phyloP scores from a whole-genome alignment of 257 asterid species.

The Verbena officinalis region DNA sequence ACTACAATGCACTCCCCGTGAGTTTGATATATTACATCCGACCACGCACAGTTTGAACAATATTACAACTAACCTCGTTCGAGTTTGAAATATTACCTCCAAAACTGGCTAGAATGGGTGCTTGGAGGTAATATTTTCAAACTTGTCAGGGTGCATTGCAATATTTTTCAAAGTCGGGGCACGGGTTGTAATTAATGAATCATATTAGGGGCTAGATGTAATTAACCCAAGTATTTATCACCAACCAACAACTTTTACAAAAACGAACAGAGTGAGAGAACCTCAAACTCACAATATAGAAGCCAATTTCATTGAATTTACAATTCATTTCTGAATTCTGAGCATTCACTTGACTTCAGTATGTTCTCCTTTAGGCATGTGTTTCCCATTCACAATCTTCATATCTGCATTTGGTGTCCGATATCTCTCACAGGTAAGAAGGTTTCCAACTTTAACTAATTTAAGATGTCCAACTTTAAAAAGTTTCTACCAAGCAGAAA shows the following conservation, averaged over 20 bases:
- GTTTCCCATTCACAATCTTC: conserved; percentile 43
- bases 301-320: conserved; percentile 47
- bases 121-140: no score
- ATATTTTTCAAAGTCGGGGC: no score
- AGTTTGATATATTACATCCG: no score
- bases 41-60: no score
- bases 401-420: conserved; percentile 37
- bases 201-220: neutral
- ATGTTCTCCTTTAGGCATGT: conserved; percentile 33
- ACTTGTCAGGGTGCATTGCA: no score
- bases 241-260: no score
- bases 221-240: no score
- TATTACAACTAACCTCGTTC: no score
- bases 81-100: no score
- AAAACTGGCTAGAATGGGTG: no score
- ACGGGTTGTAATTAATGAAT: no score
- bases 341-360: conserved; percentile 40
- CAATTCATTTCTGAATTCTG: conserved; percentile 1
- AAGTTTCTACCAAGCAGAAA: conserved; percentile 12
- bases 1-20: no score
- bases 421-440: conserved; percentile 7
- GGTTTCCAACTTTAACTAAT: neutral
- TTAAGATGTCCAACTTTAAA: neutral
- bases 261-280: neutral
- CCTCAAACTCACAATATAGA: conserved; percentile 49